phyloP scores from a whole-genome alignment of 2,329 filamentous ascomycete genomes.

The Arachnomyces sp. region DNA sequence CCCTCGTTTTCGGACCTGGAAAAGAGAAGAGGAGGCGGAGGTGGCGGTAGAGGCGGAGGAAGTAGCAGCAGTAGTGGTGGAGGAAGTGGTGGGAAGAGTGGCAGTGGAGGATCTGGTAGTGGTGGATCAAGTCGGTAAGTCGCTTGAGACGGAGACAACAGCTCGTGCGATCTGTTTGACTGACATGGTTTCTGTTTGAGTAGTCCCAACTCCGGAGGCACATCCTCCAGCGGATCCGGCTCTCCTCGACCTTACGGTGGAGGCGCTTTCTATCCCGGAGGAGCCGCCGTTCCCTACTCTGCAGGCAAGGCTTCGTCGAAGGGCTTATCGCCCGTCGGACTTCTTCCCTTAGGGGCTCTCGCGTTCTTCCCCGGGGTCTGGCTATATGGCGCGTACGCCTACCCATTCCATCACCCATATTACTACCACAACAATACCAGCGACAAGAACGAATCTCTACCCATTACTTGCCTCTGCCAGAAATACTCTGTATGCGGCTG shows the following conservation, averaged over 20 bases:
- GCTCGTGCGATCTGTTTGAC: slow-evolving; percentile 11
- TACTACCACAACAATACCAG: slow-evolving; percentile 41
- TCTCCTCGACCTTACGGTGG: slow-evolving; percentile 41
- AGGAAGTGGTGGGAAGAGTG: slow-evolving; percentile 20
- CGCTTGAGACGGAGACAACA: not conserved
- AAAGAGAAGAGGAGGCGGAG: slow-evolving; percentile 45
- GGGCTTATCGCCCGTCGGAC: slow-evolving; percentile 43
- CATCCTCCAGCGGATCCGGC: slow-evolving; percentile 32
- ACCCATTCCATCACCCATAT: slow-evolving; percentile 43
- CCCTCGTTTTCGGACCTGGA: slow-evolving; percentile 23
- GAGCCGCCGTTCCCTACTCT: slow-evolving; percentile 44
- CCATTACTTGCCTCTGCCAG: slow-evolving; percentile 51
- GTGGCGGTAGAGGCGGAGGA: slow-evolving; percentile 38
- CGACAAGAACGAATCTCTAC: slow-evolving; percentile 42
- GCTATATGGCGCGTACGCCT: slow-evolving; percentile 50
- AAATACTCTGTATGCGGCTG: slow-evolving; percentile 51
- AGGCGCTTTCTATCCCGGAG: slow-evolving; percentile 49
- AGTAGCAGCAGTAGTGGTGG: slow-evolving; percentile 19
- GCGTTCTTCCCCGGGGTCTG: slow-evolving; percentile 47
- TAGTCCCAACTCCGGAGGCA: slow-evolving; percentile 23
- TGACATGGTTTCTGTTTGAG: slow-evolving; percentile 22
- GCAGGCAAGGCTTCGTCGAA: slow-evolving; percentile 38
- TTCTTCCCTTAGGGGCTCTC: slow-evolving; percentile 42
- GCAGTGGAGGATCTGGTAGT: slow-evolving; percentile 18
- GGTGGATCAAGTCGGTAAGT: not conserved